Conservation (phyloP, 1,284 basidiomycete species). For the Marasmius sp. region DNA sequence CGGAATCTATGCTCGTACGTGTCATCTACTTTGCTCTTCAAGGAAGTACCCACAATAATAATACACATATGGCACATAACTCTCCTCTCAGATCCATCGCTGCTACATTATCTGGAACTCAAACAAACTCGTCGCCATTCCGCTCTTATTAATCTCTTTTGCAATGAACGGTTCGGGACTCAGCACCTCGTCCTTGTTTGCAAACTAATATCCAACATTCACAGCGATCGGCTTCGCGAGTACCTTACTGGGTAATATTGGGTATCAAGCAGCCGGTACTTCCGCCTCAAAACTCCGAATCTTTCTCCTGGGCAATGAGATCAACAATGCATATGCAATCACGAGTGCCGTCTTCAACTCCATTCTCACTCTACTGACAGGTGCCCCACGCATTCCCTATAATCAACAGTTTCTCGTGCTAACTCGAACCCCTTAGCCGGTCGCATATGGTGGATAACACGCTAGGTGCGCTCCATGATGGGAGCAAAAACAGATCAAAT, state of each 20-base stretch:
- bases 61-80: neutral
- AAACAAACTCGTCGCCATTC: neutral
- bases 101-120: constrained; percentile 3
- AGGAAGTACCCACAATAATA: too few relatives aligned
- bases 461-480: neutral
- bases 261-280: neutral
- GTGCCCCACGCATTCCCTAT: neutral
- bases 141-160: neutral
- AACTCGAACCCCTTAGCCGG: neutral
- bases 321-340: neutral
- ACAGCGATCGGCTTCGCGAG: neutral
- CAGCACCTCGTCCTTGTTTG: neutral
- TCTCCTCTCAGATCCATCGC: constrained; percentile 1
- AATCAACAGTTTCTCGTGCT: neutral
- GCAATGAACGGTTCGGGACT: neutral
- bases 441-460: constrained; percentile 2
- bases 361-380: neutral
- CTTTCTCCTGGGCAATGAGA: neutral
- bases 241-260: neutral
- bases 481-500: neutral
- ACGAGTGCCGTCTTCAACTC: neutral
- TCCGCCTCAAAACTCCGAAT: neutral
- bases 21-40: neutral
- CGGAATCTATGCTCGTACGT: neutral
- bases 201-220: neutral